Base-by-base conservation (phyloP, 164 flowering plant genomes). In the Taxillus chinensis region DNA sequence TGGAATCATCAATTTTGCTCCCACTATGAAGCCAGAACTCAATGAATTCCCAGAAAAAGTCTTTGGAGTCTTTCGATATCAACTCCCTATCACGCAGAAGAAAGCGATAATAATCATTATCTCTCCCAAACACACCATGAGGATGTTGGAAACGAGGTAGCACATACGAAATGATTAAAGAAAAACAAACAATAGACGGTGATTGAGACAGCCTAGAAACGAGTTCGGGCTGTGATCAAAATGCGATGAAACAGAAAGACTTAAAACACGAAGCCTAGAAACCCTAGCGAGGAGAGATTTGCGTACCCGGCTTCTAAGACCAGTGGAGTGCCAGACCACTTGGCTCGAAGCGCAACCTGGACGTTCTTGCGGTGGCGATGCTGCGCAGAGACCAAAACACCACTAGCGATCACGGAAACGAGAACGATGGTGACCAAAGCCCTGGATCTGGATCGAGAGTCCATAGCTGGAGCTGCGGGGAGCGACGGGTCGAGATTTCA, bases 301-400 rank as follows among this genome's bases (percentile, higher is more conserved):
- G 27, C 76, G 38, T 77, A 93, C 99, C 92, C 96, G 45, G 99
- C 99, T 81, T 93, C 99, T n/a, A 93, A 43, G 52, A 93, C 78
- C 9, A 93, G 46, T 3, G 99, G 83, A 67, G 99, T 93, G 41
- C 97, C 95, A n/a, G 92, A 66, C 99, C 99, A 93, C 68, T 93
- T 90, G 39, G 97, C 96, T n/a, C 82, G 86, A 72, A 93, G 84
- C 3, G 96, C 84, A 40, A 82, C 95, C 75, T 93, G 90, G 27
- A 93, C 99, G 62, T 93, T 93, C 75, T 93, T 93, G 37, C 97
- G 95, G 41, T 82, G 76, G 60, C 80, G 90, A 68, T 40, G 77
- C 64, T 81, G 71, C 2, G 78, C 85, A 57, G 42, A 66, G 68
- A 68, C 75, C 7, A 71, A 73, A 74, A 55, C 43, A 64, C 70